Conservation (phyloP, 1,139 yeast species). For the Yamadazyma siamensis region DNA sequence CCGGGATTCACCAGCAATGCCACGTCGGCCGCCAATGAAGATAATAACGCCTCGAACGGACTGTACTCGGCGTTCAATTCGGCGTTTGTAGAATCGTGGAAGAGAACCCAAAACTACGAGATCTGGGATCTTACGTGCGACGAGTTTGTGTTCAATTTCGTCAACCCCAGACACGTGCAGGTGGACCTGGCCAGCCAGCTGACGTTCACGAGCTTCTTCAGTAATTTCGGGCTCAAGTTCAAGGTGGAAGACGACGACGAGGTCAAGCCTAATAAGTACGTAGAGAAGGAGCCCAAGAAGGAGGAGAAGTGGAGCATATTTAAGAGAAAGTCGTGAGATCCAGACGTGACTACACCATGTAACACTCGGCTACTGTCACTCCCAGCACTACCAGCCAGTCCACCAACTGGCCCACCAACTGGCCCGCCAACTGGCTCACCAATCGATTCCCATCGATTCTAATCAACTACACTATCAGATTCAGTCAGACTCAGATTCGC, state of each 20-base stretch:
- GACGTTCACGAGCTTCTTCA: constrained; percentile 22
- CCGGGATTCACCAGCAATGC: constrained; percentile 33
- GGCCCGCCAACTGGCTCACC: no score
- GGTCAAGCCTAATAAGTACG: constrained; percentile 13
- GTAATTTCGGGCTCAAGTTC: constrained; percentile 19
- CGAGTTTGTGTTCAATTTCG: constrained; percentile 83
- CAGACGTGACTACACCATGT: no score
- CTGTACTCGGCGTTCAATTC: constrained; percentile 42
- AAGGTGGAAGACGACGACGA: constrained; percentile 11
- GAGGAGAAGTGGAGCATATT: constrained; percentile 12
- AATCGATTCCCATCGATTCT: no score
- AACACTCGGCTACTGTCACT: no score
- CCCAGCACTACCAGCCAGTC: no score
- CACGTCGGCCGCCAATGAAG: constrained; percentile 13
- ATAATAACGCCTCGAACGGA: constrained; percentile 23
- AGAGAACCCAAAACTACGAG: constrained; percentile 58
- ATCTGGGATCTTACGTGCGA: constrained; percentile 76
- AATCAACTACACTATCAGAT: no score
- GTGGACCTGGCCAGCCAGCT: constrained; percentile 13
- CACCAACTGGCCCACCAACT: no score
- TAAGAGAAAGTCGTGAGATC: constrained; percentile 5
- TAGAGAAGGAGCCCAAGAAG: constrained; percentile 6
- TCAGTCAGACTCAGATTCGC: no score
- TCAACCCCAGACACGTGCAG: constrained; percentile 69
- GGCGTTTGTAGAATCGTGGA: constrained; percentile 65